Evolutionary conservation across 805 yeast genomes (phyloP).

Genomic region (Yamadazyma akitaensis): DNA sequence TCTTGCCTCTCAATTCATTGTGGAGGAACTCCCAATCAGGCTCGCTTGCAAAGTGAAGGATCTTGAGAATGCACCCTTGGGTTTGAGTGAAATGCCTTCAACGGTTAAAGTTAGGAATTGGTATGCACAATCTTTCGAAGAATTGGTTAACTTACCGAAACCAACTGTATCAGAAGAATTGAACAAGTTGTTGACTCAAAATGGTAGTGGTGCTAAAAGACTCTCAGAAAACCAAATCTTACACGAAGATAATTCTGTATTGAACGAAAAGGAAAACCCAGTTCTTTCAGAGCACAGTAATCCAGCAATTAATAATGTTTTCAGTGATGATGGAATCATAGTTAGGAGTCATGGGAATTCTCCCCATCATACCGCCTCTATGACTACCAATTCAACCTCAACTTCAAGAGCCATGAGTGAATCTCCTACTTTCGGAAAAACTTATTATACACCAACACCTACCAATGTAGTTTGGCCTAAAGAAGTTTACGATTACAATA

Average conservation of each 20-base stretch:
- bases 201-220: conserved; percentile 20
- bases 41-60: conserved; percentile 84
- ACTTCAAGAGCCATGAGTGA: conserved; percentile 14
- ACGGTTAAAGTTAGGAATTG: conserved; percentile 76
- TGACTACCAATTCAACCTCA: not conserved
- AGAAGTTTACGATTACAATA: conserved; percentile 71
- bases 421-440: conserved; percentile 42
- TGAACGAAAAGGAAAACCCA: conserved; percentile 19
- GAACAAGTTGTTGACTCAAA: conserved; percentile 27
- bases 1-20: conserved; percentile 79
- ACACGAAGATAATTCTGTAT: conserved; percentile 13
- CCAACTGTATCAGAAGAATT: conserved; percentile 50
- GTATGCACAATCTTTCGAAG: conserved; percentile 90
- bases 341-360: conserved; percentile 16
- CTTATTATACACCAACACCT: conserved; percentile 53
- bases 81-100: conserved; percentile 68
- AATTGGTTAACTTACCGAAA: conserved; percentile 60
- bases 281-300: conserved; percentile 28
- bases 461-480: conserved; percentile 62
- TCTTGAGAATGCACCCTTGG: conserved; percentile 74
- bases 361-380: not conserved
- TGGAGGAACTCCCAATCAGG: conserved; percentile 83
- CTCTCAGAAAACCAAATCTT: conserved; percentile 9
- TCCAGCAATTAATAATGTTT: conserved; percentile 39
- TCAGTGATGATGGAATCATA: conserved; percentile 52